Percentiles rank a stretch among this genome's conserved stretches.
Conservation (phyloP, 768 basidiomycete species). For the Phanerochaete carnosa region DNA sequence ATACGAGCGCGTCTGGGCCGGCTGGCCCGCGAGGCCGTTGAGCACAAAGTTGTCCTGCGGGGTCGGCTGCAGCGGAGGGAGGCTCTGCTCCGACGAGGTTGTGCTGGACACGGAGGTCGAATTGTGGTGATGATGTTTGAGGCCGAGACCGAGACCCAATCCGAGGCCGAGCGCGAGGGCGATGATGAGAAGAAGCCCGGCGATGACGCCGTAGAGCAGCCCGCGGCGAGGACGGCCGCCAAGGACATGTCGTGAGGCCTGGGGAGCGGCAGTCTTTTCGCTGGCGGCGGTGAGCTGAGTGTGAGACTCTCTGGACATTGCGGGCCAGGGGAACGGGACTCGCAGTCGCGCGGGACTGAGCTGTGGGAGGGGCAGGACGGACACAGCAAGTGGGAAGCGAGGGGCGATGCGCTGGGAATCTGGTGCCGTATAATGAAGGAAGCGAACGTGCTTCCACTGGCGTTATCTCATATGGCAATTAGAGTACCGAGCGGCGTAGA, state of each 20-base stretch:
- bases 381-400: no score
- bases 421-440: no score
- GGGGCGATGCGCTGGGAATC: no score
- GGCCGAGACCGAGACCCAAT: constrained; percentile 24
- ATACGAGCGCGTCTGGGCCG: constrained; percentile 37
- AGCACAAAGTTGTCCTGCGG: constrained; percentile 14
- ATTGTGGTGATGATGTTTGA: constrained; percentile 12
- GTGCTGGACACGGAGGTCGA: background rate
- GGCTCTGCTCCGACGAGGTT: background rate
- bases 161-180: constrained; percentile 18
- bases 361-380: no score
- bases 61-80: background rate
- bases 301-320: constrained; percentile 2
- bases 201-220: background rate
- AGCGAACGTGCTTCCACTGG: background rate
- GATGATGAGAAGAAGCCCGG: constrained; percentile 5
- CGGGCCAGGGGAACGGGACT: background rate
- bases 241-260: background rate
- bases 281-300: background rate
- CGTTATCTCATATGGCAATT: no score
- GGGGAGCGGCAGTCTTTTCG: background rate
- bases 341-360: no score
- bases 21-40: constrained; percentile 11
- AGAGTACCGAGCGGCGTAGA: no score
- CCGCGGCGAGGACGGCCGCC: background rate